Conservation (phyloP, 2,329 filamentous ascomycete genomes). For the Eutypella sp. region DNA sequence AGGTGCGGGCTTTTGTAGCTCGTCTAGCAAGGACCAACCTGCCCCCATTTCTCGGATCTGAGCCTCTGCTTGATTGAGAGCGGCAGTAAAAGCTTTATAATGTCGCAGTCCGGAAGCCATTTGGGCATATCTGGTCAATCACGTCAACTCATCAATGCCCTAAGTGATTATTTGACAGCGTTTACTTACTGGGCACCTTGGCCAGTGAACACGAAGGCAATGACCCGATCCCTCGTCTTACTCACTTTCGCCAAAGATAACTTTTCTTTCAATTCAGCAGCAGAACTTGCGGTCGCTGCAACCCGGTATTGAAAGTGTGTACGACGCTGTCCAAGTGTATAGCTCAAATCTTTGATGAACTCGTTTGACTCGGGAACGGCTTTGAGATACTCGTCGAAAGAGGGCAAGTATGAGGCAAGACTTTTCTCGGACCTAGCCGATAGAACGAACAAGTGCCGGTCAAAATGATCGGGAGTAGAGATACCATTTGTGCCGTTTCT, state of each 20-base stretch:
- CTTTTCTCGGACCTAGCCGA: conserved; percentile 14
- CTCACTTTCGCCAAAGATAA: conserved; percentile 1
- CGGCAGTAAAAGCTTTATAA: conserved; percentile 3
- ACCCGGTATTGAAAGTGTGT: conserved; percentile 17
- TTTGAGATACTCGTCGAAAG: conserved; percentile 17
- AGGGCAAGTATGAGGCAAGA: conserved; percentile 14
- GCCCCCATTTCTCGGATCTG: conserved; percentile 17
- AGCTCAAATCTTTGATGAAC: conserved; percentile 16
- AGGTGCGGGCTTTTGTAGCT: conserved; percentile 15
- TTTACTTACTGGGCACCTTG: conserved; percentile 29
- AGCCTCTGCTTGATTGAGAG: conserved; percentile 14
- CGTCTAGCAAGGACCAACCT: conserved; percentile 21
- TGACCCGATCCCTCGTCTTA: conserved; percentile 4
- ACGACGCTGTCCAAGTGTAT: conserved; percentile 24
- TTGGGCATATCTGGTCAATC: conserved; percentile 3
- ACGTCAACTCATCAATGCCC: not conserved
- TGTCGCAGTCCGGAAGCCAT: conserved; percentile 4
- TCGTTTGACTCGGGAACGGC: conserved; percentile 11
- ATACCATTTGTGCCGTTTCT: not conserved
- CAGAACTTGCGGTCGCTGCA: conserved; percentile 4
- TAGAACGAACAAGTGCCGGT: conserved; percentile 7
- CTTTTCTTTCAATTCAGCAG: conserved; percentile 2
- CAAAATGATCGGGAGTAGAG: not conserved
- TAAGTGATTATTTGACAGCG: not conserved
- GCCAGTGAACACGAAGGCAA: conserved; percentile 28